These are phyloP conservation scores for Termitomyces sp. DNA, from an alignment of 768 basidiomycete genomes.

Conservation along the genomic window DNA sequence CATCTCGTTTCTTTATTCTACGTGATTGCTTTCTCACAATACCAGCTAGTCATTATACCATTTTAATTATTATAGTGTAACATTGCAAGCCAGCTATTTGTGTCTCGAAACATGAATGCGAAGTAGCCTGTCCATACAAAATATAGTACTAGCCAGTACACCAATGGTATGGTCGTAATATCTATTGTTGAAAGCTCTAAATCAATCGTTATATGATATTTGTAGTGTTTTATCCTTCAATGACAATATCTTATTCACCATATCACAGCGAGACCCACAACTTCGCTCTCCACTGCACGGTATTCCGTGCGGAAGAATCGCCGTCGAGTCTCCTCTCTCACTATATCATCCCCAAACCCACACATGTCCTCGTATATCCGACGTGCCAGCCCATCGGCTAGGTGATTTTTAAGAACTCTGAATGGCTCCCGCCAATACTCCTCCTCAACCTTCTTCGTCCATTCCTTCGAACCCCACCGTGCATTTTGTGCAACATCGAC, in stretches of 20 bases:
- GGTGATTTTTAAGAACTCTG: constrained; percentile 3
- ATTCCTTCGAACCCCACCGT: constrained; percentile 81
- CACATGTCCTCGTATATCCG: constrained; percentile 31
- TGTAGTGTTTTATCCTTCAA: background rate
- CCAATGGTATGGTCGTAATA: background rate
- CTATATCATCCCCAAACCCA: constrained; percentile 31
- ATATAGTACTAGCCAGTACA: background rate
- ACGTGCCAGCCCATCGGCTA: constrained; percentile 37
- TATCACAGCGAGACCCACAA: constrained; percentile 72
- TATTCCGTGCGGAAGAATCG: constrained; percentile 75
- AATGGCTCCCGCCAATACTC: constrained; percentile 66
- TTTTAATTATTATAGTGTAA: background rate
- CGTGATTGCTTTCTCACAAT: background rate
- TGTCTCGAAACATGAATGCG: background rate
- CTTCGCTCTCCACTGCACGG: constrained; percentile 83
- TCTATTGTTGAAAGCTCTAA: background rate
- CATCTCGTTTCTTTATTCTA: constrained; percentile 3
- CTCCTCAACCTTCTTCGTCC: constrained; percentile 78
- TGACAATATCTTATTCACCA: constrained; percentile 42
- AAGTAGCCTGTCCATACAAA: background rate
- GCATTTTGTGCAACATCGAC: constrained; percentile 38
- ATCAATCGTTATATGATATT: background rate
- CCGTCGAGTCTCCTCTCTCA: constrained; percentile 42
- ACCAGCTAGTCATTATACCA: constrained; percentile 1
- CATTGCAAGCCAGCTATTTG: background rate